These are phyloP conservation scores for Exophiala viscosa DNA, from an alignment of 2,329 filamentous ascomycete species.

Conservation along the genomic window DNA sequence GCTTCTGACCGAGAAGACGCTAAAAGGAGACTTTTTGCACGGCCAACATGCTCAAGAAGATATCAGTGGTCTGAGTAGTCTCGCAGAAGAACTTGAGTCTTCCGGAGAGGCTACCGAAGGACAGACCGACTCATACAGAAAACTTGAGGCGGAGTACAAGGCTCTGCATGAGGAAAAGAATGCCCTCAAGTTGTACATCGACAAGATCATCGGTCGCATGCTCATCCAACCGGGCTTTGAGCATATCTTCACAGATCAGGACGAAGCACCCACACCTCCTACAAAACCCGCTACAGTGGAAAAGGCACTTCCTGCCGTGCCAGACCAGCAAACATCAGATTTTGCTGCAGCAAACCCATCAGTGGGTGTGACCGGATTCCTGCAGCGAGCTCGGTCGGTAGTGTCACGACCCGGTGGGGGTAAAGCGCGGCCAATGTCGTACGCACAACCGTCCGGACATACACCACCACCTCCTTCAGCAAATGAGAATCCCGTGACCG, in stretches of 20 bases:
- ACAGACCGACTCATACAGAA: constrained; percentile 60
- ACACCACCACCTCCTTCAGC: constrained; percentile 31
- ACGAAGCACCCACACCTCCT: constrained; percentile 37
- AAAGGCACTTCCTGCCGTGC: constrained; percentile 81
- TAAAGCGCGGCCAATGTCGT: constrained; percentile 36
- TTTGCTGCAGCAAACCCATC: constrained; percentile 51
- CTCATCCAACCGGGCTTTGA: constrained; percentile 94
- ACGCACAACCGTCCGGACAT: constrained; percentile 35
- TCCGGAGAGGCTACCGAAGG: constrained; percentile 57
- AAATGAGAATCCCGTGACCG: constrained; percentile 47
- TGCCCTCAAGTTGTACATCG: constrained; percentile 94
- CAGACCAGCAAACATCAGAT: constrained; percentile 68
- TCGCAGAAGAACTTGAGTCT: constrained; percentile 86
- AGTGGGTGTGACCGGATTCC: constrained; percentile 50
- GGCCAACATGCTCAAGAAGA: constrained; percentile 49
- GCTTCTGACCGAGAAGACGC: constrained; percentile 86
- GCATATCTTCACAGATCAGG: constrained; percentile 50
- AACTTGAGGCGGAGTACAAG: constrained; percentile 74
- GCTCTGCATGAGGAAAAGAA: constrained; percentile 90
- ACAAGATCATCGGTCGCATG: constrained; percentile 95
- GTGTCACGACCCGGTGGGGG: constrained; percentile 38
- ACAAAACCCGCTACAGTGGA: constrained; percentile 53
- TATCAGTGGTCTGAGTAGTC: constrained; percentile 49
- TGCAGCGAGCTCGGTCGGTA: constrained; percentile 60
- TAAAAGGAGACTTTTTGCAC: constrained; percentile 86